Percentiles rank a stretch among this genome's conserved stretches.
Evolutionary conservation across 805 yeast species (phyloP).

Genomic region (Saccharomycopsis amapae): DNA sequence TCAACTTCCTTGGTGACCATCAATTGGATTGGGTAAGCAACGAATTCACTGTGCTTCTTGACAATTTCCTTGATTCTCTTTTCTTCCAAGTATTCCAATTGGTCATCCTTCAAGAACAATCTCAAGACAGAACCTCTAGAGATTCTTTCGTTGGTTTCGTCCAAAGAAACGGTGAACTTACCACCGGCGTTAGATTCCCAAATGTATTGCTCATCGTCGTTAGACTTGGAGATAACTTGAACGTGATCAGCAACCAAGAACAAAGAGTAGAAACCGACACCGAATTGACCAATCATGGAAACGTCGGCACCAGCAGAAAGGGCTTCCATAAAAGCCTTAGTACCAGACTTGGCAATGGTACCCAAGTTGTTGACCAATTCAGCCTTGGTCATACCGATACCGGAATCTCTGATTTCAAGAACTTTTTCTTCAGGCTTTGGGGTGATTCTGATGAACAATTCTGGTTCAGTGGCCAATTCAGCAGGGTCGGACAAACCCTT

Average conservation of each 20-base stretch:
- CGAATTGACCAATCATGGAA: conserved; percentile 99
- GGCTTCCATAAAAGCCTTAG: conserved; percentile 99
- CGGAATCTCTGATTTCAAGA: conserved; percentile 96
- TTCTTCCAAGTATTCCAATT: conserved; percentile 97
- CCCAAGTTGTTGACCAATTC: conserved; percentile 98
- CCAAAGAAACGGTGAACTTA: conserved; percentile 92
- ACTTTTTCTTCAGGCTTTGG: conserved; percentile 93
- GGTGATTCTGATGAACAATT: conserved; percentile 92
- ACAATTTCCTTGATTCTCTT: conserved; percentile 99
- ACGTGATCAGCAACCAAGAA: conserved; percentile 99
- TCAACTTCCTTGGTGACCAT: conserved; percentile 98
- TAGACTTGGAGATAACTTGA: conserved; percentile 96
- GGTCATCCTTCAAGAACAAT: conserved; percentile 97
- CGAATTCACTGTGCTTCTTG: conserved; percentile 99
- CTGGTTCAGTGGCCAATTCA: conserved; percentile 90
- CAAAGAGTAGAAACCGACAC: conserved; percentile 99
- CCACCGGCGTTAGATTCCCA: conserved; percentile 99
- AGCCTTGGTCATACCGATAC: conserved; percentile 99
- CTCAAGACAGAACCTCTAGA: conserved; percentile 95
- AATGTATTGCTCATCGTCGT: conserved; percentile 98
- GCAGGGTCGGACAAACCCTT: conserved; percentile 90
- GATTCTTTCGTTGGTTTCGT: conserved; percentile 76
- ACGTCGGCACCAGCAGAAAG: conserved; percentile 99
- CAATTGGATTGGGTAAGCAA: conserved; percentile 97
- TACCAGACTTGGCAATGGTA: conserved; percentile 99